Evolutionary conservation across 2,329 filamentous ascomycete species (phyloP), one percentile per base, ranked within the genome.

Genomic region (Aureobasidium sp.): DNA sequence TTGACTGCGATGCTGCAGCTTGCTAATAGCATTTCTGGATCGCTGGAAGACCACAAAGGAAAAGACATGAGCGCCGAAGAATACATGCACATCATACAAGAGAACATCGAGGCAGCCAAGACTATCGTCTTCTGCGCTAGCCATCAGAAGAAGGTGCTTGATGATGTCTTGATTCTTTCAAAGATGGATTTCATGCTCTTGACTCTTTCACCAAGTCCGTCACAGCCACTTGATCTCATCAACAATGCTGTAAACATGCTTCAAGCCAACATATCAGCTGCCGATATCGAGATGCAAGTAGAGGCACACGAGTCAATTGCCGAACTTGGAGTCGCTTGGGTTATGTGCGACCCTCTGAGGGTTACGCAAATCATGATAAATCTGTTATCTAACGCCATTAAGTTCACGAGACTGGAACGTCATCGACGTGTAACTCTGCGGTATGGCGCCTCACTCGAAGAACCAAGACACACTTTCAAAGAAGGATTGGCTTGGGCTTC

Each of bases 91-190:
- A 15, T 55, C 1, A 17, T 62, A 2, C 41, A 56, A 9, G 56
- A 60, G 15, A 61, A 52, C 36, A n/a, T 66, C 9, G 66, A 66
- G 6, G 64, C 67, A 8, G 69, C 67, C 9, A 44, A 62, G 36
- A 62, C 60, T 0, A 62, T 62, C 26, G 20, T 56, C 13, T 56
- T 56, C 34, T 62, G 60, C 34, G 48, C 50, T 1, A 10, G 32
- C 3, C 60, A 62, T 23, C 42, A 48, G 32, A 37, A 47, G 10
- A 69, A 75, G 3, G 79, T 80, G 42, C 76, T 79, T 2, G 77
- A 80, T 62, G 78, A 79, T 62, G 74, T 80, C 0, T 66, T 80
- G 32, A 79, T 76, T 2, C 66, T 79, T 20, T 76, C 73, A 0
- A 78, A 70, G 26, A 64, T 72, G 17, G 70, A 72, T 34, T 69